These are phyloP conservation scores for Dispira simplex DNA, from an alignment of 192 early-diverging fungal species.

Conservation along the genomic window DNA sequence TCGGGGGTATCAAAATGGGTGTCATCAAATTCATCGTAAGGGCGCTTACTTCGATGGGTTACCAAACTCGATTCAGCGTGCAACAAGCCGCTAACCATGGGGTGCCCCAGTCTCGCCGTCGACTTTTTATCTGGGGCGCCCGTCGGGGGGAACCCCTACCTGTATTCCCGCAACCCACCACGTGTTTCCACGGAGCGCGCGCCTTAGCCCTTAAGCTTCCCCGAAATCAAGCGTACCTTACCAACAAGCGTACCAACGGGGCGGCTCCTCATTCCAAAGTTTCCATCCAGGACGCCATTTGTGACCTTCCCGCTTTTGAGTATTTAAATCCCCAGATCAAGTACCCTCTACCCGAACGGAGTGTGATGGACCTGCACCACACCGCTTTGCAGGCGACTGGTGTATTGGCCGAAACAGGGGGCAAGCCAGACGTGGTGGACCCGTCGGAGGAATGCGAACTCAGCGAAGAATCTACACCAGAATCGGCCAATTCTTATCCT, in stretches of 20 bases:
- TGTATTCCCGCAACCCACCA: conserved; percentile 35
- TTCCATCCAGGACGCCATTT: conserved; percentile 44
- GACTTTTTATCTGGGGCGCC: conserved; percentile 48
- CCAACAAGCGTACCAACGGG: conserved; percentile 24
- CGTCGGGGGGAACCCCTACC: conserved; percentile 36
- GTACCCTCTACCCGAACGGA: conserved; percentile 20
- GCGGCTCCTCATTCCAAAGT: conserved; percentile 36
- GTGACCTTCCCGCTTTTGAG: conserved; percentile 55
- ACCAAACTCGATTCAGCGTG: conserved; percentile 43
- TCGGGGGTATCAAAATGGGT: conserved; percentile 42
- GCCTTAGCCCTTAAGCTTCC: conserved; percentile 27
- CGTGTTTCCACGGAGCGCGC: conserved; percentile 28
- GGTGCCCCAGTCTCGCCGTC: conserved; percentile 43
- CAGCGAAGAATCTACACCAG: background rate
- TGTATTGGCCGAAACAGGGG: background rate
- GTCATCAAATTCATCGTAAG: conserved; percentile 52
- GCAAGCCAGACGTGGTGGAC: background rate
- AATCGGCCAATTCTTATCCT: background rate
- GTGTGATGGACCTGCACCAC: background rate
- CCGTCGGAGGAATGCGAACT: background rate
- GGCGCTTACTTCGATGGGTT: conserved; percentile 43
- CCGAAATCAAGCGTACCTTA: conserved; percentile 22
- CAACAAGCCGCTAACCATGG: conserved; percentile 48
- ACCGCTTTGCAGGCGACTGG: background rate
- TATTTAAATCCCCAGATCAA: conserved; percentile 32